A percentile compares a stretch with the other conserved stretches of the same genome.
phyloP scores from a whole-genome alignment of 75 land plant genomes.

The Gnetum montanum region DNA sequence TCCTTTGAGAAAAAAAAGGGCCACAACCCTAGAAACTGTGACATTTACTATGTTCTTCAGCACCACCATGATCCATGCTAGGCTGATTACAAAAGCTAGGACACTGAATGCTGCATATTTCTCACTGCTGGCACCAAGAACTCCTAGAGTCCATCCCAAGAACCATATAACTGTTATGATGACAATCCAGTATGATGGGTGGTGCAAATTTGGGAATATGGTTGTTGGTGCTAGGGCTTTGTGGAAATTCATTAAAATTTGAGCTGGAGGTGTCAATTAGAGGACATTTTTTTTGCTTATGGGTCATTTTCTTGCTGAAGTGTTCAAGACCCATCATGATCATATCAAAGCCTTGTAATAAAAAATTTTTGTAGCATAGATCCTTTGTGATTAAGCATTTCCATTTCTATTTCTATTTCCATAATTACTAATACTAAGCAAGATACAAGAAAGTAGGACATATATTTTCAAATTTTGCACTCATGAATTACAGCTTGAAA shows the following conservation, averaged over 20 bases:
- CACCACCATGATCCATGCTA: slow-evolving; percentile 68
- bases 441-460: too few species aligned
- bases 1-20: slow-evolving; percentile 41
- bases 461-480: neutral
- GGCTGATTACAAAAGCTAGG: slow-evolving; percentile 30
- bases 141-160: slow-evolving; percentile 38
- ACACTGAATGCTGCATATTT: slow-evolving; percentile 36
- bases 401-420: too few species aligned
- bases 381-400: too few species aligned
- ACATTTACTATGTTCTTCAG: slow-evolving; percentile 61
- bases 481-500: neutral
- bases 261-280: too few species aligned
- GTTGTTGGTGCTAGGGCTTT: slow-evolving; percentile 12
- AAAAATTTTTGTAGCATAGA: too few species aligned
- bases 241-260: too few species aligned
- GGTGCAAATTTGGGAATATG: slow-evolving; percentile 31
- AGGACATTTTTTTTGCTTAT: too few species aligned
- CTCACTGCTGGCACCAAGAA: slow-evolving; percentile 39
- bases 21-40: slow-evolving; percentile 44
- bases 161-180: slow-evolving; percentile 38
- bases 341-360: too few species aligned
- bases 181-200: slow-evolving; percentile 35
- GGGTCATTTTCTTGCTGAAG: too few species aligned
- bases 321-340: too few species aligned
- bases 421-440: too few species aligned